Evolutionary conservation across 306 rosid species (phyloP).

Genomic region (Citrullus colocynthis): DNA sequence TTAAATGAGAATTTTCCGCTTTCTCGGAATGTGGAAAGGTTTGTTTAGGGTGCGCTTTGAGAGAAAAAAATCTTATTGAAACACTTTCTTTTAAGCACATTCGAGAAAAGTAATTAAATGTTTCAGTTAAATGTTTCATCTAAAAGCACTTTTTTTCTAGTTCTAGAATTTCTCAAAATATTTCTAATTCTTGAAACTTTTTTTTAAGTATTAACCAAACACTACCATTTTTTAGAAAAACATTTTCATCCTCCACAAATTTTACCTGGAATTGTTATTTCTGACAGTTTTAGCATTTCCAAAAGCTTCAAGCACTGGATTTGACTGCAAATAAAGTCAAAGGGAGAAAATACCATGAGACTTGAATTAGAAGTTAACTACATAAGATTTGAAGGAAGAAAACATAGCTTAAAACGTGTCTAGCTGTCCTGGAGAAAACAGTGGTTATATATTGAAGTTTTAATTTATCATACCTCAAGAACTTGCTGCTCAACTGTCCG

Average conservation of each 20-base stretch:
- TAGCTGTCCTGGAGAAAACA: neutral
- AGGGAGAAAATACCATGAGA: conserved; percentile 8
- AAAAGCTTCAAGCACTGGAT: conserved; percentile 99
- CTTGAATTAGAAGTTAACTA: neutral
- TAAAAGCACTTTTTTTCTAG: neutral
- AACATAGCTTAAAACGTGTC: neutral
- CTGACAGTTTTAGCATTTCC: conserved; percentile 98
- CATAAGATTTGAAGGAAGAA: neutral
- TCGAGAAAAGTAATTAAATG: neutral
- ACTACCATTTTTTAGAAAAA: neutral
- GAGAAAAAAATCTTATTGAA: neutral
- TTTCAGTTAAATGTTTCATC: neutral
- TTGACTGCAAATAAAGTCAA: conserved; percentile 56
- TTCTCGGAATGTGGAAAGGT: neutral
- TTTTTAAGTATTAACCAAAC: neutral
- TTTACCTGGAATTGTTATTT: conserved; percentile 93
- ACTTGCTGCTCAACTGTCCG: conserved; percentile 98
- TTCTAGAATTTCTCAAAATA: neutral
- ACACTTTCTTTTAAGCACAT: neutral
- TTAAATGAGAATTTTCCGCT: conserved; percentile 3
- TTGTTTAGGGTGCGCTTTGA: neutral
- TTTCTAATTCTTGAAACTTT: too few relatives aligned
- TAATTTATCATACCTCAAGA: conserved; percentile 65
- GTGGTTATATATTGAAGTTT: neutral
- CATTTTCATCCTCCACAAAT: neutral